Evolutionary conservation across 495 filamentous ascomycete species (phyloP).

Genomic region (Cercophora newfieldiana): DNA sequence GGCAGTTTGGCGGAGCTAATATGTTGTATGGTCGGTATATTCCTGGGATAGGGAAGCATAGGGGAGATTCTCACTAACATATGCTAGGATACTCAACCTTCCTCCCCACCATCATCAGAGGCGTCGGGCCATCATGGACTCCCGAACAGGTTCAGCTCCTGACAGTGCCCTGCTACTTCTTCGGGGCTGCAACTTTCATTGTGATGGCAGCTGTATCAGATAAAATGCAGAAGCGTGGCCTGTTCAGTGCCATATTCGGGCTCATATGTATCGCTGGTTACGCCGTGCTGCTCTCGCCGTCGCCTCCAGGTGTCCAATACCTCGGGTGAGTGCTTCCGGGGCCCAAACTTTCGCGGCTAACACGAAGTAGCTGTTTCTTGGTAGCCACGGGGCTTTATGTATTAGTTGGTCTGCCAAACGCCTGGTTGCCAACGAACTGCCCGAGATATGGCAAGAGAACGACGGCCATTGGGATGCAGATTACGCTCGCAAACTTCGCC

Average conservation of each 20-base stretch:
- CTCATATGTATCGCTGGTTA: constrained; percentile 66
- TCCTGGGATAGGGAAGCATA: not conserved
- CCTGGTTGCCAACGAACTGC: constrained; percentile 58
- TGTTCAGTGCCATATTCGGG: constrained; percentile 60
- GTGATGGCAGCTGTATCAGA: constrained; percentile 62
- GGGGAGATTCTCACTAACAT: not conserved
- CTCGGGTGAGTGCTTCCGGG: constrained; percentile 40
- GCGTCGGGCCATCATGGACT: constrained; percentile 59
- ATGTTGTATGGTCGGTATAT: constrained; percentile 64
- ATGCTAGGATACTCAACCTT: constrained; percentile 67
- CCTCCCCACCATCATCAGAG: constrained; percentile 74
- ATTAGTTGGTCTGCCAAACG: constrained; percentile 65
- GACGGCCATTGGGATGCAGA: constrained; percentile 66
- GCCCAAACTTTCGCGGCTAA: constrained; percentile 5
- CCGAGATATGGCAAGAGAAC: constrained; percentile 74
- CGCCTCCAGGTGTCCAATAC: constrained; percentile 64
- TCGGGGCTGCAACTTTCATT: constrained; percentile 68
- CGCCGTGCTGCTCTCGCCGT: constrained; percentile 61
- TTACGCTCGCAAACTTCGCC: constrained; percentile 66
- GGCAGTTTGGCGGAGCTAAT: constrained; percentile 67
- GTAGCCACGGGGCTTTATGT: constrained; percentile 73
- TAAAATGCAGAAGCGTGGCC: constrained; percentile 57
- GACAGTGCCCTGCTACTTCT: constrained; percentile 74
- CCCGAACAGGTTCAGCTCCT: constrained; percentile 66
- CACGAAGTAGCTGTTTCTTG: constrained; percentile 58